phyloP scores from a whole-genome alignment of 345 rosid genomes.

The Camelina neglecta region DNA sequence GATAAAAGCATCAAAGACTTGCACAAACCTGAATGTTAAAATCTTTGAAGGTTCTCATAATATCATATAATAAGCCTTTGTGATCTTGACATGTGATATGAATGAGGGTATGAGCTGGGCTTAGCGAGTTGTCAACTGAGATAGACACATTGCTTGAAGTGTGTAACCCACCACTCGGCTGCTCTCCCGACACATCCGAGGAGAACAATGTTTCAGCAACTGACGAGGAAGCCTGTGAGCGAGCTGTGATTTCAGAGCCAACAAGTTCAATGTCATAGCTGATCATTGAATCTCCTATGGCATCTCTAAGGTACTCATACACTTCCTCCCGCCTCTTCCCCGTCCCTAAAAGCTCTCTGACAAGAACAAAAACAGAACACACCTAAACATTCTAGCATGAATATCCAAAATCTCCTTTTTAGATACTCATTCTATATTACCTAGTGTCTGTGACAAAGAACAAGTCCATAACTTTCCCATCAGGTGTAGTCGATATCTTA shows the following conservation, averaged over 20 bases:
- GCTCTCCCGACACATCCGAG: constrained; percentile 49
- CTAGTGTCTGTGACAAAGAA: constrained; percentile 93
- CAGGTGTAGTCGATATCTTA: constrained; percentile 96
- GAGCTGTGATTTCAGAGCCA: constrained; percentile 68
- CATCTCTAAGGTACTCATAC: constrained; percentile 48
- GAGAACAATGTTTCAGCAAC: constrained; percentile 68
- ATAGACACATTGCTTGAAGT: constrained; percentile 59
- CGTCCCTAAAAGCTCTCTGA: constrained; percentile 87
- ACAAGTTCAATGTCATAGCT: constrained; percentile 83
- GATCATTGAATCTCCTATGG: constrained; percentile 62
- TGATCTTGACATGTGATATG: constrained; percentile 87
- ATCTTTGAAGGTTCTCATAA: constrained; percentile 95
- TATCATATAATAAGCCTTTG: constrained; percentile 91
- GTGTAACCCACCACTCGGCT: constrained; percentile 44
- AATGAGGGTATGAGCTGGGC: constrained; percentile 86
- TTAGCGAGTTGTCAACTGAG: constrained; percentile 74
- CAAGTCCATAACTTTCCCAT: constrained; percentile 90
- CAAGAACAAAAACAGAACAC: constrained; percentile 24
- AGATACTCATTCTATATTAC: constrained; percentile 41
- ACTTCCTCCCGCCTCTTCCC: constrained; percentile 71
- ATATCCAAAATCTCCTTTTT: background rate
- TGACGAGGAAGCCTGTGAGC: constrained; percentile 66
- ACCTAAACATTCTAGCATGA: constrained; percentile 3
- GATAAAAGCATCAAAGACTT: constrained; percentile 9
- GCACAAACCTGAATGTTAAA: constrained; percentile 82